phyloP scores from a whole-genome alignment of 805 yeast genomes.

The Hanseniaspora lachancei region DNA sequence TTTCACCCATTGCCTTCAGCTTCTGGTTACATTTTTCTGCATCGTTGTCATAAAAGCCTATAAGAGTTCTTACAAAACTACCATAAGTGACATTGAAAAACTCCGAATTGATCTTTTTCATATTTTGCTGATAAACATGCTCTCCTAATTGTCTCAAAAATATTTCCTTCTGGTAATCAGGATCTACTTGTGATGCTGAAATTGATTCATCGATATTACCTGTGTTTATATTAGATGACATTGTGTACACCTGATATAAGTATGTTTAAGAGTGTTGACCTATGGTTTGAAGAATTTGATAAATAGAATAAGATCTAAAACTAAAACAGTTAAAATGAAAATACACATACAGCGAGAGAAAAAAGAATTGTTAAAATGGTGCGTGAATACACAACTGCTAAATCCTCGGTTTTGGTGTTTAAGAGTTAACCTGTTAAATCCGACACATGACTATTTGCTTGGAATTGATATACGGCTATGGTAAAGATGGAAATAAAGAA shows the following conservation, averaged over 20 bases:
- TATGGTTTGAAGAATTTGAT: too few species aligned
- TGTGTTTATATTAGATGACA: background rate
- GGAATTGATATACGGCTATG: too few species aligned
- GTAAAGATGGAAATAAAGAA: too few species aligned
- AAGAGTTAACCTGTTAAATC: too few species aligned
- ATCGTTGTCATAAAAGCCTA: slow-evolving; percentile 67
- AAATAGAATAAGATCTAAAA: too few species aligned
- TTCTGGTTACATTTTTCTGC: slow-evolving; percentile 70
- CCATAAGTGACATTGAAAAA: slow-evolving; percentile 92
- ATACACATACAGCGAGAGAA: too few species aligned
- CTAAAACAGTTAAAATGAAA: too few species aligned
- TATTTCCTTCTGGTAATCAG: background rate
- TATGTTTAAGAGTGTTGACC: too few species aligned
- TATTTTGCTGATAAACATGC: slow-evolving; percentile 21
- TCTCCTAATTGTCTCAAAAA: slow-evolving; percentile 8
- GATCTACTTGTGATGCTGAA: background rate
- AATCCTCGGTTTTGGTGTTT: too few species aligned
- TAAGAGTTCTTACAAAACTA: slow-evolving; percentile 78
- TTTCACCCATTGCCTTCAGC: slow-evolving; percentile 86
- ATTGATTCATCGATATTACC: background rate
- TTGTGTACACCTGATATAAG: background rate
- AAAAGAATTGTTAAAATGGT: too few species aligned
- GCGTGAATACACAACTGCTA: too few species aligned
- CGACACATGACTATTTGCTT: too few species aligned
- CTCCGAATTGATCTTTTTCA: slow-evolving; percentile 85